Evolutionary conservation across 768 basidiomycete genomes (phyloP).

Genomic region (Rhizopogon salebrosus): DNA sequence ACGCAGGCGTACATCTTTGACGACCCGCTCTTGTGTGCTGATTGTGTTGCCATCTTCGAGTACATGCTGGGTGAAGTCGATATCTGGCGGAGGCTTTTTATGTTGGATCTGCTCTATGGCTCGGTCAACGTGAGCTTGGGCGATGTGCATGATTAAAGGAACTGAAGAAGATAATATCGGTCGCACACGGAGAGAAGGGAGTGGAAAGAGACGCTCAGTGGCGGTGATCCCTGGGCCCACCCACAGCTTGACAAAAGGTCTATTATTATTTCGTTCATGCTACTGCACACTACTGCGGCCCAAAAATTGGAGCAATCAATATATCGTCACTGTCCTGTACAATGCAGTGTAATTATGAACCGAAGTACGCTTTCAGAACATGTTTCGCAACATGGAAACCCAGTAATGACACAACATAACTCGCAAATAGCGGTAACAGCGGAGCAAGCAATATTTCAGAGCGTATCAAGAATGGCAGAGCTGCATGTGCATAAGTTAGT

Average conservation of each 20-base stretch:
- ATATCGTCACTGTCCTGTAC: not conserved
- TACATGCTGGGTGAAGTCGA: conserved; percentile 90
- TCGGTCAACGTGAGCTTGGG: conserved; percentile 30
- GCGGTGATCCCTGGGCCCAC: conserved; percentile 5
- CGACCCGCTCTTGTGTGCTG: conserved; percentile 90
- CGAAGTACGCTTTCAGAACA: conserved; percentile 80
- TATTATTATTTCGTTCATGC: not conserved
- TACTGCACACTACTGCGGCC: not conserved
- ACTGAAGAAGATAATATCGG: conserved; percentile 5
- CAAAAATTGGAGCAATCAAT: not conserved
- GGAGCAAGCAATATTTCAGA: conserved; percentile 90
- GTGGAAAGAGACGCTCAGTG: conserved; percentile 5
- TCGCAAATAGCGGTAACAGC: conserved; percentile 77
- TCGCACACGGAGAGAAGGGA: conserved; percentile 1
- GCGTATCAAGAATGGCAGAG: conserved; percentile 91
- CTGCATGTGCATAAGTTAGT: conserved; percentile 32
- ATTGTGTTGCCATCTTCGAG: conserved; percentile 90
- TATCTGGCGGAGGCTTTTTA: conserved; percentile 47
- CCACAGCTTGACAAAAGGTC: not conserved
- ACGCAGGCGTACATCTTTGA: conserved; percentile 76
- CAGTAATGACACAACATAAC: conserved; percentile 80
- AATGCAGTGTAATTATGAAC: conserved; percentile 27
- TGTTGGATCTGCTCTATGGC: conserved; percentile 34
- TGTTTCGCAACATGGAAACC: conserved; percentile 88
- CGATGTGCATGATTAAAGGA: conserved; percentile 24